Conservation (phyloP, 495 filamentous ascomycete genomes). For the Halenospora varia region DNA sequence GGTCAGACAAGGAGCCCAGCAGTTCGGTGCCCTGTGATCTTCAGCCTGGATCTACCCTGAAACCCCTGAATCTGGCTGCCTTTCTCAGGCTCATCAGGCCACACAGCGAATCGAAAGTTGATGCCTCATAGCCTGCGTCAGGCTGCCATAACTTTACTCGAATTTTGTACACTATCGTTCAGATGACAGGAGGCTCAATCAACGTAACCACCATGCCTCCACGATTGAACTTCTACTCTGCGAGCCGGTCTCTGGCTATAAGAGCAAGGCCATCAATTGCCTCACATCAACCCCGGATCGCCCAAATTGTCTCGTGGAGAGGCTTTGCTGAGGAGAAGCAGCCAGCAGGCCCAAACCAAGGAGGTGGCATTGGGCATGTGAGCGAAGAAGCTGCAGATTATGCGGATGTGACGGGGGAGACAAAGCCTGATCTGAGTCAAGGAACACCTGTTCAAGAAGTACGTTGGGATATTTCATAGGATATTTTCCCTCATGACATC, state of each 20-base stretch:
- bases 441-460: constrained; percentile 65
- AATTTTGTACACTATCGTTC: constrained; percentile 1
- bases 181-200: not conserved
- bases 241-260: constrained; percentile 40
- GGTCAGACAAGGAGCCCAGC: constrained; percentile 6
- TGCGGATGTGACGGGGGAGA: constrained; percentile 48
- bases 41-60: constrained; percentile 9
- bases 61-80: not conserved
- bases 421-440: constrained; percentile 56
- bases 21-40: constrained; percentile 5
- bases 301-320: constrained; percentile 16
- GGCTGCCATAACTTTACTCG: not conserved
- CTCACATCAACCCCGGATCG: constrained; percentile 13
- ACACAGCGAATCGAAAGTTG: not conserved
- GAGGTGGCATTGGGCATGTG: constrained; percentile 54
- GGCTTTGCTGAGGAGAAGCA: constrained; percentile 37
- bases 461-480: constrained; percentile 18
- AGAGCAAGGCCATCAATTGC: constrained; percentile 33
- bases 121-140: not conserved
- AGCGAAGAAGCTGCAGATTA: constrained; percentile 62
- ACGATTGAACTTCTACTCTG: constrained; percentile 40
- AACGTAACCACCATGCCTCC: constrained; percentile 32
- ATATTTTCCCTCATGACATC: constrained; percentile 7
- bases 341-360: constrained; percentile 43
- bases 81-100: not conserved